phyloP scores from a whole-genome alignment of 306 rosid genomes.

The Macrotyloma uniflorum region DNA sequence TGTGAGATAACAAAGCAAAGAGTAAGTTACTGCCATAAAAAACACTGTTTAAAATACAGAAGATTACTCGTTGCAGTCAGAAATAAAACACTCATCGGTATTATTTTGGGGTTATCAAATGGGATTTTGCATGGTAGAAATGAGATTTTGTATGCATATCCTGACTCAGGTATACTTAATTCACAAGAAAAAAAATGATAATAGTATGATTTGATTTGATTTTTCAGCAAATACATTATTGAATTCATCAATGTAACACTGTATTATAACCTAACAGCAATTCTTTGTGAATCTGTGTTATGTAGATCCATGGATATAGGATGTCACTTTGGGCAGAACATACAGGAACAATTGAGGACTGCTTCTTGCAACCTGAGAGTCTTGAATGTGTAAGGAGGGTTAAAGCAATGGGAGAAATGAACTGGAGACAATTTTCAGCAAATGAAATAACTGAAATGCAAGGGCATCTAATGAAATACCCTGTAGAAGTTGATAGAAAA shows the following conservation, averaged over 20 bases:
- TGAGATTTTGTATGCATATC: constrained; percentile 1
- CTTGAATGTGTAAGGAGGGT: constrained; percentile 80
- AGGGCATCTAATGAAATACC: constrained; percentile 87
- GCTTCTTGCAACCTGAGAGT: constrained; percentile 81
- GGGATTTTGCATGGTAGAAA: background rate
- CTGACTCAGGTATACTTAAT: background rate
- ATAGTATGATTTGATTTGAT: background rate
- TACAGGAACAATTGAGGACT: constrained; percentile 69
- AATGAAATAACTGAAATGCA: constrained; percentile 73
- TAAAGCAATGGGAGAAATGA: constrained; percentile 72
- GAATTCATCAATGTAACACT: constrained; percentile 21
- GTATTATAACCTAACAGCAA: background rate
- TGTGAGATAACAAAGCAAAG: background rate
- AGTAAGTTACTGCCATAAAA: background rate
- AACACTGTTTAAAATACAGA: constrained; percentile 8
- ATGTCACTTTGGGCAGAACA: constrained; percentile 99
- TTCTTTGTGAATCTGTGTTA: constrained; percentile 26
- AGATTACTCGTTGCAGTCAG: background rate
- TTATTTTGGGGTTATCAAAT: background rate
- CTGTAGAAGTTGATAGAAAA: constrained; percentile 78
- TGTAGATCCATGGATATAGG: constrained; percentile 84
- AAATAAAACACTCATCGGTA: background rate
- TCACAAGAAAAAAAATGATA: background rate
- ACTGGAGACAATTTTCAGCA: constrained; percentile 83
- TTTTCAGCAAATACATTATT: background rate